Base-by-base conservation (phyloP, 108 stramenopile genomes). In the Tribonema minus region DNA sequence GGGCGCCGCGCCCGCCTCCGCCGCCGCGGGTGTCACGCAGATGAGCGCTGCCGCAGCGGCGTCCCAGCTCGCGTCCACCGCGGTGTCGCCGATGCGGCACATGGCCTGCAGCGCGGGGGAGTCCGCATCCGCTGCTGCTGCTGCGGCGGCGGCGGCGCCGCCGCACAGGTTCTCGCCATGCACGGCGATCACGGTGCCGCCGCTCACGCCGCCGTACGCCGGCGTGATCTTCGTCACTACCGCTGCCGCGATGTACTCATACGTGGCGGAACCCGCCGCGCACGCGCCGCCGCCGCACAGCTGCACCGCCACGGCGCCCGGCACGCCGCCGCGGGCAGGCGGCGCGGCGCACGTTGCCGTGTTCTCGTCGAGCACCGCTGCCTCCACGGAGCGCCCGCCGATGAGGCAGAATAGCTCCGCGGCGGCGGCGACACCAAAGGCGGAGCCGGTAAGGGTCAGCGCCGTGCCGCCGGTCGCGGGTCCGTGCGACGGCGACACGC, bases 181-280 rank as follows among this genome's bases (percentile, higher is more conserved):
- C 25, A 82, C 71, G n/a, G 81, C 66, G 26, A 79, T 30, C 15
- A 72, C 63, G 26, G 81, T 82, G 25, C 79, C 81, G 38, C 70
- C 79, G 36, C 30, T 29, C 20, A 71, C 81, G 28, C 71, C 25
- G 7, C 79, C 79, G 27, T 60, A 28, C 25, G 62, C 31, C 20
- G 80, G 71, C 80, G 65, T 58, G 28, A 72, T 37, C 32, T 37
- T 33, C 9, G 7, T 31, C 26, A 81, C 54, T 1, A 1, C 36
- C 26, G 25, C 9, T 30, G 58, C 30, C 1, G 70, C 38, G 4
- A 20, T 29, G 70, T 71, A 80, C 15, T 31, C 34, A 23, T 61
- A 80, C 15, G 29, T 4, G n/a, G n/a, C n/a, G n/a, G n/a, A n/a
- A n/a, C n/a, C n/a, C n/a, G n/a, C n/a, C n/a, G n/a, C n/a, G n/a